A percentile compares a stretch with the other conserved stretches of the same genome.
Conservation (phyloP, 1,139 yeast genomes). For the Geotrichum histeridarum region DNA sequence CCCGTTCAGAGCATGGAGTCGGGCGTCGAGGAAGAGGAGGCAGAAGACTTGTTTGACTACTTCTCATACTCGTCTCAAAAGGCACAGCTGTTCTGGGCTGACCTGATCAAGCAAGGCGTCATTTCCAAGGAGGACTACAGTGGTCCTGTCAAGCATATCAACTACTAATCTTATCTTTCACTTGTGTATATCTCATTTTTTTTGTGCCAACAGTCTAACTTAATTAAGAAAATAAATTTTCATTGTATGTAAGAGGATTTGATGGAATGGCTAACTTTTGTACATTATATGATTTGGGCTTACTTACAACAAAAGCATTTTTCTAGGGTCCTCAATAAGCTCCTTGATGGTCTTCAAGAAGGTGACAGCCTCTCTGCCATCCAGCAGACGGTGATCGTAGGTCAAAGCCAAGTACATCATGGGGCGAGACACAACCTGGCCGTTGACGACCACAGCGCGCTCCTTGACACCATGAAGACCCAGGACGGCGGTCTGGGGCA, state of each 20-base stretch:
- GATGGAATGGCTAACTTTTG: too few species aligned
- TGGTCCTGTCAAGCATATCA: slow-evolving; percentile 27
- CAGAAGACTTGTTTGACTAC: slow-evolving; percentile 76
- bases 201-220: too few species aligned
- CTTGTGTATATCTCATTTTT: too few species aligned
- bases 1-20: slow-evolving; percentile 11
- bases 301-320: slow-evolving; percentile 71
- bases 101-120: slow-evolving; percentile 59
- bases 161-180: neutral
- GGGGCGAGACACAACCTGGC: slow-evolving; percentile 94
- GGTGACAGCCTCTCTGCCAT: slow-evolving; percentile 98
- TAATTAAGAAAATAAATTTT: too few species aligned
- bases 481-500: slow-evolving; percentile 97
- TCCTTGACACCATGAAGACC: slow-evolving; percentile 98
- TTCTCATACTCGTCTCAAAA: slow-evolving; percentile 71
- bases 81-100: slow-evolving; percentile 68
- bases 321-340: slow-evolving; percentile 97
- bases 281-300: neutral
- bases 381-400: slow-evolving; percentile 95
- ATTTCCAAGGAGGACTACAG: slow-evolving; percentile 31
- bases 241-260: too few species aligned
- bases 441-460: slow-evolving; percentile 94
- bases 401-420: slow-evolving; percentile 99
- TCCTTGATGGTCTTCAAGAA: slow-evolving; percentile 95
- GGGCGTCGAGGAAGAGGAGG: slow-evolving; percentile 40